phyloP scores from a whole-genome alignment of 2,329 filamentous ascomycete species.

The Colletotrichum sublineola region DNA sequence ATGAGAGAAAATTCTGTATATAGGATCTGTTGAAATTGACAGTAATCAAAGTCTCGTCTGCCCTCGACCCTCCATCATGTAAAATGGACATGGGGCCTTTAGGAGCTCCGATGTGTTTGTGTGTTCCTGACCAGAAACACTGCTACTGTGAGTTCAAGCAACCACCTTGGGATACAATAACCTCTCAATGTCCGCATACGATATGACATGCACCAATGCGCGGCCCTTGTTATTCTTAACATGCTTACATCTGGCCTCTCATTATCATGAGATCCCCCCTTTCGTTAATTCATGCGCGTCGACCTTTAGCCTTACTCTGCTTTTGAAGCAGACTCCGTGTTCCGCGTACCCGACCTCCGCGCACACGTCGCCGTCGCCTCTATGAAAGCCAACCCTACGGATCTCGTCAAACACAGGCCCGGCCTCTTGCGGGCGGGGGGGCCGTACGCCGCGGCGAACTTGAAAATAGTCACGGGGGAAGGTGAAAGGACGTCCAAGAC shows the following conservation, averaged over 20 bases:
- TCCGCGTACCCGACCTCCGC: conserved; percentile 40
- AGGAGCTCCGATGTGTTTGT: background rate
- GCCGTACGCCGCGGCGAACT: conserved; percentile 28
- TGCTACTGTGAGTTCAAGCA: too few relatives aligned
- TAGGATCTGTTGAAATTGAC: conserved; percentile 1
- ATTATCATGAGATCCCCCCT: too few relatives aligned
- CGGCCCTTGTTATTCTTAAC: too few relatives aligned
- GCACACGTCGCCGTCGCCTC: conserved; percentile 38
- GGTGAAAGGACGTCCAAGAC: conserved; percentile 3
- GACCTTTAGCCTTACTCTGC: conserved; percentile 20
- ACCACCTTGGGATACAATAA: background rate
- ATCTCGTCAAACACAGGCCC: conserved; percentile 22
- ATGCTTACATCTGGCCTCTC: too few relatives aligned
- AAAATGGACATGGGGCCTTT: background rate
- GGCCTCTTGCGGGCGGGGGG: conserved; percentile 33
- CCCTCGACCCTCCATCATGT: background rate
- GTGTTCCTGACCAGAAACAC: background rate
- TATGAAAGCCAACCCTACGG: background rate
- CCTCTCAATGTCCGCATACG: too few relatives aligned
- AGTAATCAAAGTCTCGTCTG: background rate
- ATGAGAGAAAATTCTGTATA: background rate
- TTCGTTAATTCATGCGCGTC: too few relatives aligned
- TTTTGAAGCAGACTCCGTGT: conserved; percentile 24
- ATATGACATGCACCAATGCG: too few relatives aligned
- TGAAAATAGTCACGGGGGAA: conserved; percentile 20